A percentile compares a stretch with the other conserved stretches of the same genome.
Conservation (phyloP, 2,329 filamentous ascomycete genomes). For the Cryphonectria japonica region DNA sequence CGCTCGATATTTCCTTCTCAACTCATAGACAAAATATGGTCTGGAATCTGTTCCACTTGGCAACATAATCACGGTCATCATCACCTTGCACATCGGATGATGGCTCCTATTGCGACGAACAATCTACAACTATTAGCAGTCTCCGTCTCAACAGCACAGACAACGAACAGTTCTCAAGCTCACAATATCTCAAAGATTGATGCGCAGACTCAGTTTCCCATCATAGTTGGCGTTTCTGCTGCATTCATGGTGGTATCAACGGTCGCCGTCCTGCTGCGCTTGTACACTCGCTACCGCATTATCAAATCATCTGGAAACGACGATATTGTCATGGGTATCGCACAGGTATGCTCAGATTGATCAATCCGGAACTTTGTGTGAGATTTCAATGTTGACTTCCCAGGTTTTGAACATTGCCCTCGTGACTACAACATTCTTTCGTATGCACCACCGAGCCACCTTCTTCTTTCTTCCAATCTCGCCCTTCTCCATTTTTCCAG, state of each 20-base stretch:
- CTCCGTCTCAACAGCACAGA: slow-evolving; percentile 17
- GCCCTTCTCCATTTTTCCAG: neutral
- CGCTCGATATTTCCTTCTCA: too few species aligned
- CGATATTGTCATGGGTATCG: slow-evolving; percentile 36
- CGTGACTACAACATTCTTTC: slow-evolving; percentile 32
- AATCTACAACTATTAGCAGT: slow-evolving; percentile 17
- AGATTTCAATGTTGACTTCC: neutral
- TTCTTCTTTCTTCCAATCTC: neutral
- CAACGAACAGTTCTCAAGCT: slow-evolving; percentile 22
- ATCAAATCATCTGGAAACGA: slow-evolving; percentile 35
- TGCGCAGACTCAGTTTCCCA: slow-evolving; percentile 34
- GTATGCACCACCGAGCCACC: slow-evolving; percentile 21
- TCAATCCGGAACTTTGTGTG: too few species aligned
- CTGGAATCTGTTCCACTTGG: slow-evolving; percentile 3
- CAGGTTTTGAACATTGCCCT: slow-evolving; percentile 32
- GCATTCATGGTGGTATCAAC: slow-evolving; percentile 34
- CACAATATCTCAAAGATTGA: slow-evolving; percentile 34
- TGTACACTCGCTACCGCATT: slow-evolving; percentile 37
- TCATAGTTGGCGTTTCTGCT: slow-evolving; percentile 34
- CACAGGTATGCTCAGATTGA: slow-evolving; percentile 31
- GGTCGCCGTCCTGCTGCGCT: slow-evolving; percentile 34
- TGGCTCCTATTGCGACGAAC: slow-evolving; percentile 18
- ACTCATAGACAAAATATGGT: neutral
- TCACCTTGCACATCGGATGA: slow-evolving; percentile 13
- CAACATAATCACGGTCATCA: slow-evolving; percentile 9